Evolutionary conservation across 202 grass and related monocot genomes (phyloP), one percentile per base, ranked within the genome.

Genomic region (Cymbopogon flexuosus): DNA sequence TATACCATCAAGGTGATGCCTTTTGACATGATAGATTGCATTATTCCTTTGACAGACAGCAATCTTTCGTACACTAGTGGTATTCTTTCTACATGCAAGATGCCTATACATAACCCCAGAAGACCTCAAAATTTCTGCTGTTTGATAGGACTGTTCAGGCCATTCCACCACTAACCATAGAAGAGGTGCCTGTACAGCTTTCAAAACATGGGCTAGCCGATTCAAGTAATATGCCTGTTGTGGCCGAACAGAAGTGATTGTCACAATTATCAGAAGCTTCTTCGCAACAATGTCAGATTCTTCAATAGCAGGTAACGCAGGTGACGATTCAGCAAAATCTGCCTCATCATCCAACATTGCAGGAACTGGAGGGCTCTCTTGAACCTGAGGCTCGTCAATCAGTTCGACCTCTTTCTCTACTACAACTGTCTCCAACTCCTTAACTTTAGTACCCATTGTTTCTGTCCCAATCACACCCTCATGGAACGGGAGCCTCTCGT

Each of bases 31-130:
- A 88, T 82, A 92, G 47, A 97, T 82, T 33, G 90, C 95, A 73
- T 87, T 89, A 82, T 97, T 97, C 83, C 88, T 87, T 75, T 93
- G 93, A 78, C 90, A 94, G 37, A 88, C 88, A 62, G 85, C 80
- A 77, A 88, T 94, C 76, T 93, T 89, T 8, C 85, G 87, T 73
- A 68, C 68, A 70, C 81, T 89, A 10, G 88, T 94, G 43, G 73
- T 81, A 78, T 97, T 97, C 49, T 90, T 91, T 79, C 71, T 83
- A 80, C 95, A 97, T 34, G 87, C 58, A 79, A 97, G 81, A 93
- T 97, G 95, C 58, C 95, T 93, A 76, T 94, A 94, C 92, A 97
- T 94, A 61, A 97, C 57, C 54, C 95, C 92, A 27, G 92, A 92
- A 80, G 92, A 85, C 84, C 92, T 97, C 57, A 97, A 77, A 73